Base-by-base conservation (phyloP, 2,329 filamentous ascomycete species). In the Aspergillus sp. region DNA sequence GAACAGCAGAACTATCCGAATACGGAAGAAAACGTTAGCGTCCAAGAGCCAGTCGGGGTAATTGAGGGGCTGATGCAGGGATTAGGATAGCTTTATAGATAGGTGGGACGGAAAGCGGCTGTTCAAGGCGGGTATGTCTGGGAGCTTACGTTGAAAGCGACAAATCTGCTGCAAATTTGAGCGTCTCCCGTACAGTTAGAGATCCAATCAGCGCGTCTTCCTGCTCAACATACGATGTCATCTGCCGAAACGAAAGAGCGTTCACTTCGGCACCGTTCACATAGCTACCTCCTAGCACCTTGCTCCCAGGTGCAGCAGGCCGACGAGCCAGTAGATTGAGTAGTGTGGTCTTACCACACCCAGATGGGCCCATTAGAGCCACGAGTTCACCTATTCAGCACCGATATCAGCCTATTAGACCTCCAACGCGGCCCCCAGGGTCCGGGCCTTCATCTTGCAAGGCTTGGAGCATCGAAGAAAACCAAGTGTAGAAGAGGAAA, bases 191-290 rank as follows among this genome's bases (percentile, higher is more conserved):
- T 9, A 94, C 90, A 0, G 91, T 96, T 63, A 96, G 79, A 0
- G 89, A 89, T 4, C 91, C 92, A 54, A 94, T 89, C 11, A 96
- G 81, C 1, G 90, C 88, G 78, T 96, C 92, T 64, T 96, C 91
- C 73, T 96, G 92, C 78, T 96, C 92, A 20, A 96, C 91, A 70
- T 92, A 96, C 52, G 86, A 86, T 56, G 85, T 89, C 53, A 94
- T 81, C 52, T 84, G 81, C n/a, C 86, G 85, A 65, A 94, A 89
- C 0, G 79, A 78, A 7, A 79, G 72, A 9, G 80, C 75, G 1
- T 85, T 81, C 4, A 86, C 76, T 4, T 75, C 69, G 2, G 70
- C 72, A 29, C 89, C 89, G 73, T 95, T 92, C 65, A 91, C 81
- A 57, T 84, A 80, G 14, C 87, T 79, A 2, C 79, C 72, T 14